Evolutionary conservation across 2,329 filamentous ascomycete species (phyloP).

Genomic region (Teratosphaeria nubilosa): DNA sequence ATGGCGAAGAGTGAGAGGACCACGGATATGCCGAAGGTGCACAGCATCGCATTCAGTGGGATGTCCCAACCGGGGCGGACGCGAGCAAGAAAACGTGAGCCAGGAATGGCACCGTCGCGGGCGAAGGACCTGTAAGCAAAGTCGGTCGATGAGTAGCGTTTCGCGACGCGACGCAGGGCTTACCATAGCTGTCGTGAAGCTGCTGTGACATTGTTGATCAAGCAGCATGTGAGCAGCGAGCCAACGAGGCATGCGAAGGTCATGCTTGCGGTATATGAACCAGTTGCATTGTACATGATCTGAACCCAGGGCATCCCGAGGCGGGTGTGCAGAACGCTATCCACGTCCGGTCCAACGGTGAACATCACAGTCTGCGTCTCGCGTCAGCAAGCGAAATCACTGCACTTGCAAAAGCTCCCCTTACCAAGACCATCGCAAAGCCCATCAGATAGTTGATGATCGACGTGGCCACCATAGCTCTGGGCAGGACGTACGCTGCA

Average conservation of each 20-base stretch:
- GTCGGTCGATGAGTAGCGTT: too few species aligned
- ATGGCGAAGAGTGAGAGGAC: not conserved
- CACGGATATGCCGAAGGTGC: not conserved
- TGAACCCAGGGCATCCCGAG: constrained; percentile 6
- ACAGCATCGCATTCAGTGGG: not conserved
- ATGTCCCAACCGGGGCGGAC: not conserved
- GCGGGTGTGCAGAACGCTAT: not conserved
- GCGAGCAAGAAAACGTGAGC: not conserved
- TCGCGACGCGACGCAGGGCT: too few species aligned
- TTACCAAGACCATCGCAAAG: constrained; percentile 11
- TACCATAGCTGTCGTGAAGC: not conserved
- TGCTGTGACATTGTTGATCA: not conserved
- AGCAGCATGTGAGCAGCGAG: not conserved
- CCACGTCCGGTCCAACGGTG: not conserved
- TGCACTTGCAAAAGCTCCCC: too few species aligned
- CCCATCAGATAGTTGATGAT: constrained; percentile 27
- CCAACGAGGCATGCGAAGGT: constrained; percentile 1
- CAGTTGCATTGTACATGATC: constrained; percentile 5
- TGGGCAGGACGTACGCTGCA: constrained; percentile 20
- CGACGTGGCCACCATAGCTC: constrained; percentile 18
- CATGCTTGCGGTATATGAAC: constrained; percentile 7
- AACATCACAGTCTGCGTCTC: too few species aligned
- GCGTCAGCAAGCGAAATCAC: too few species aligned
- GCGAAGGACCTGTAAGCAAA: too few species aligned
- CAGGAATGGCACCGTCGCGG: not conserved